phyloP scores from a whole-genome alignment of 352 stramenopile species.

The Phytophthora podocarpi region DNA sequence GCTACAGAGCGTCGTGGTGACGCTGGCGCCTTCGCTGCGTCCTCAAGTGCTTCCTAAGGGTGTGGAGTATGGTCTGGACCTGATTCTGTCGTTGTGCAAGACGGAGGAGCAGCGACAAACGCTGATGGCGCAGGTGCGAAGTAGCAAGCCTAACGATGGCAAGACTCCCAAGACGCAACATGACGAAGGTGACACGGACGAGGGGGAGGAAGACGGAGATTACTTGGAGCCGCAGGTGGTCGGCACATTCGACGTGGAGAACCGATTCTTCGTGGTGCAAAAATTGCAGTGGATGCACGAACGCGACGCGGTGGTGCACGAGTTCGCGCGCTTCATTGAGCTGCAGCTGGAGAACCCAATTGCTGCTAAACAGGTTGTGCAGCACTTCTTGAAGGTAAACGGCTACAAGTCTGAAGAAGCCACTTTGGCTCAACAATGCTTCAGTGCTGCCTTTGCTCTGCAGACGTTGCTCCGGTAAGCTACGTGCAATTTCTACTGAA shows the following conservation, averaged over 20 bases:
- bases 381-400: conserved; percentile 65
- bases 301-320: conserved; percentile 64
- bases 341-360: conserved; percentile 66
- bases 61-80: conserved; percentile 58
- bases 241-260: conserved; percentile 62
- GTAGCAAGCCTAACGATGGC: conserved; percentile 37
- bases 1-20: conserved; percentile 58
- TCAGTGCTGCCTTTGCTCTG: conserved; percentile 78
- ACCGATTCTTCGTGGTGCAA: conserved; percentile 65
- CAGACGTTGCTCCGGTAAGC: conserved; percentile 71
- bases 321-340: conserved; percentile 78
- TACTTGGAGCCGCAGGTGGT: conserved; percentile 53
- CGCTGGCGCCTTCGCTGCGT: conserved; percentile 55
- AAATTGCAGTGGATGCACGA: conserved; percentile 70
- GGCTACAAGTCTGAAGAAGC: conserved; percentile 48
- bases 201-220: conserved; percentile 24
- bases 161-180: conserved; percentile 34
- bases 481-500: not conserved
- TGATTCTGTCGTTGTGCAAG: conserved; percentile 66
- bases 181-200: conserved; percentile 51
- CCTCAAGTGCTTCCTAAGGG: conserved; percentile 78
- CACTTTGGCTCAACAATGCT: conserved; percentile 66
- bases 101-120: conserved; percentile 64
- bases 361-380: conserved; percentile 41
- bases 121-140: conserved; percentile 50